A percentile compares a stretch with the other conserved stretches of the same genome.
Conservation (phyloP, 495 filamentous ascomycete genomes). For the Durotheca rogersii region DNA sequence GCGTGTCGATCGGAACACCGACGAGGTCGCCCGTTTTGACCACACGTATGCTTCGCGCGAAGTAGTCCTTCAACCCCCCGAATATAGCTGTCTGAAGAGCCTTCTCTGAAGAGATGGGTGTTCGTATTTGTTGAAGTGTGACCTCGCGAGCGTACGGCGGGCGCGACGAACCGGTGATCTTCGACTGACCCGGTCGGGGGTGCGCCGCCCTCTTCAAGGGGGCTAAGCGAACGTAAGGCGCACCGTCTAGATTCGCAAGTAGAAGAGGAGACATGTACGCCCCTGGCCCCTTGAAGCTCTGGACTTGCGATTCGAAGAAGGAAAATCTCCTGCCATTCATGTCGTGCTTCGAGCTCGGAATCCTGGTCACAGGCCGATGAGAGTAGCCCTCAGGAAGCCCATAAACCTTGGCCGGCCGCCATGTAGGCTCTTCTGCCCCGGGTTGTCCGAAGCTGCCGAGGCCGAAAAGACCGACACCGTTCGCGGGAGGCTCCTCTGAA, state of each 20-base stretch:
- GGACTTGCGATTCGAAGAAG: conserved; percentile 57
- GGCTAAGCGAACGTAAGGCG: conserved; percentile 72
- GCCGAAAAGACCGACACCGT: conserved; percentile 56
- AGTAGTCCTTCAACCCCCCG: conserved; percentile 79
- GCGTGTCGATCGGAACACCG: conserved; percentile 80
- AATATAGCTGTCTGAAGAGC: conserved; percentile 81
- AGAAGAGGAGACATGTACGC: conserved; percentile 84
- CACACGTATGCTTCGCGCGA: conserved; percentile 73
- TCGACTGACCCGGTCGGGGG: conserved; percentile 42
- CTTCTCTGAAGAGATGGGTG: conserved; percentile 81
- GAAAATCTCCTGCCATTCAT: conserved; percentile 47
- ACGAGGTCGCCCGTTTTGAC: conserved; percentile 85
- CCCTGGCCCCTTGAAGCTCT: conserved; percentile 53
- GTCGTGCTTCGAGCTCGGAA: conserved; percentile 52
- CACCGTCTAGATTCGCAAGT: conserved; percentile 75
- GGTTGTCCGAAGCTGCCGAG: conserved; percentile 52
- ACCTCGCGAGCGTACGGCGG: conserved; percentile 90
- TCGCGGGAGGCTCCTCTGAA: conserved; percentile 63
- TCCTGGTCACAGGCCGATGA: conserved; percentile 52
- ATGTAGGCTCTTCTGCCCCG: conserved; percentile 50
- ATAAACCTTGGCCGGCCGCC: conserved; percentile 83
- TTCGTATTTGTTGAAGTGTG: conserved; percentile 84
- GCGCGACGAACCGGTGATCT: conserved; percentile 57
- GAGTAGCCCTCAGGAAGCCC: conserved; percentile 74
- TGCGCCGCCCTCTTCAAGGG: conserved; percentile 54